phyloP scores from a whole-genome alignment of 1,284 basidiomycete species.

The Termitomyces sp. region DNA sequence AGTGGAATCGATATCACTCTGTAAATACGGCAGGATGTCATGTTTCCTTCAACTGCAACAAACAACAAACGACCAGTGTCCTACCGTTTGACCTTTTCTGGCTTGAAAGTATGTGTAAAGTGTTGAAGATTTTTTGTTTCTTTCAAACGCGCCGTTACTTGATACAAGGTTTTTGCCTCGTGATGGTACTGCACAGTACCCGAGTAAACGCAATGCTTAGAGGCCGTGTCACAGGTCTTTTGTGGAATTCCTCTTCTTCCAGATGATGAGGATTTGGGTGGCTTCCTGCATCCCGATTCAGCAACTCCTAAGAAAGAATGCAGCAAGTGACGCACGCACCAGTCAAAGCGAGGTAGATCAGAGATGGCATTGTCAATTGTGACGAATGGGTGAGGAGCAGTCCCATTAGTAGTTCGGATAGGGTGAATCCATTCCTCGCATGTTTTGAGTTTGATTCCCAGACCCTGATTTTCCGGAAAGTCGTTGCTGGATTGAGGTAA shows the following conservation, averaged over 20 bases:
- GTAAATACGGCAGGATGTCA: background rate
- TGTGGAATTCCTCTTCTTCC: background rate
- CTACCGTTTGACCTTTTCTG: conserved; percentile 35
- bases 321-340: conserved; percentile 38
- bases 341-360: conserved; percentile 65
- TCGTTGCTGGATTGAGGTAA: conserved; percentile 70
- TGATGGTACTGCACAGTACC: conserved; percentile 37
- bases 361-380: conserved; percentile 64
- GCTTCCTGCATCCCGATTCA: conserved; percentile 30
- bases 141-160: conserved; percentile 35
- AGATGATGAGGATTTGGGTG: conserved; percentile 31
- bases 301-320: background rate
- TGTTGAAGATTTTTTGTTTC: conserved; percentile 46
- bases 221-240: conserved; percentile 28
- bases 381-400: conserved; percentile 48
- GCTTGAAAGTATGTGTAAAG: conserved; percentile 34
- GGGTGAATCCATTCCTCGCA: conserved; percentile 36
- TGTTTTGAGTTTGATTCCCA: conserved; percentile 45
- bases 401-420: conserved; percentile 42
- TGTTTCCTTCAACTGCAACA: background rate
- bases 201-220: conserved; percentile 39
- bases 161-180: conserved; percentile 48
- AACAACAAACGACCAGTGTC: conserved; percentile 6
- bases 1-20: conserved; percentile 55
- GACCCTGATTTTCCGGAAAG: conserved; percentile 40